A percentile compares a stretch with the other conserved stretches of the same genome.
These are phyloP conservation scores for Purpureocillium lavendulum DNA, from an alignment of 2,329 filamentous ascomycete genomes.

Conservation along the genomic window DNA sequence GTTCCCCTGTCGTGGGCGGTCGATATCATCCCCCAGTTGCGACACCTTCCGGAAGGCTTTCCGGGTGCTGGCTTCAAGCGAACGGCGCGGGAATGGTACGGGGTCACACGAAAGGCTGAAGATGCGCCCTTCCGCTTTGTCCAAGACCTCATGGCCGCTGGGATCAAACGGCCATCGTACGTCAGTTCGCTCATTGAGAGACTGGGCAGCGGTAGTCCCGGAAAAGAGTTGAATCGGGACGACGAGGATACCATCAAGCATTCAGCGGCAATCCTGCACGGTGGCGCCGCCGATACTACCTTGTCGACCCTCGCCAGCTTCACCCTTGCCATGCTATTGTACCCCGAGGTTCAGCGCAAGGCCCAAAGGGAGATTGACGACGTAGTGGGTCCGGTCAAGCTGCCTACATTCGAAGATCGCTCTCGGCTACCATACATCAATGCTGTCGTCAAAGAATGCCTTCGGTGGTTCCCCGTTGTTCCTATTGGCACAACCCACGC, in stretches of 20 bases:
- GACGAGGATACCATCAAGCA: constrained; percentile 3
- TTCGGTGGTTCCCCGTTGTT: constrained; percentile 20
- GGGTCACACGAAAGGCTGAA: too few relatives aligned
- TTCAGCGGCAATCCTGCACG: constrained; percentile 3
- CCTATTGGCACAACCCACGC: constrained; percentile 29
- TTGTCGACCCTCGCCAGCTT: constrained; percentile 15
- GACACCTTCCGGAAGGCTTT: constrained; percentile 18
- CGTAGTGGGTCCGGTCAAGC: constrained; percentile 29
- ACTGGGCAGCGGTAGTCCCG: background rate
- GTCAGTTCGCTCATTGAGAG: too few relatives aligned
- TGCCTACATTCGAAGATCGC: constrained; percentile 34
- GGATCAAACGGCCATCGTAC: too few relatives aligned
- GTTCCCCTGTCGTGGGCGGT: constrained; percentile 23
- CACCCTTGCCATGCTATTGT: constrained; percentile 36
- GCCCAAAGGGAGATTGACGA: constrained; percentile 32
- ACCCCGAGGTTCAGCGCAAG: constrained; percentile 29
- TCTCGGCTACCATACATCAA: constrained; percentile 32
- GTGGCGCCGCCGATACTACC: constrained; percentile 9
- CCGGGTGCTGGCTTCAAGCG: constrained; percentile 22
- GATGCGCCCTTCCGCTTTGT: too few relatives aligned
- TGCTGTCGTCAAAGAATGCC: constrained; percentile 19
- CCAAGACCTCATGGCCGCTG: too few relatives aligned
- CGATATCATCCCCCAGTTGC: constrained; percentile 20
- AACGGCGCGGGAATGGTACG: constrained; percentile 8
- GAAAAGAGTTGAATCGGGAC: background rate